These are phyloP conservation scores for Peltaster fructicola DNA, from an alignment of 2,329 filamentous ascomycete genomes.

Conservation along the genomic window DNA sequence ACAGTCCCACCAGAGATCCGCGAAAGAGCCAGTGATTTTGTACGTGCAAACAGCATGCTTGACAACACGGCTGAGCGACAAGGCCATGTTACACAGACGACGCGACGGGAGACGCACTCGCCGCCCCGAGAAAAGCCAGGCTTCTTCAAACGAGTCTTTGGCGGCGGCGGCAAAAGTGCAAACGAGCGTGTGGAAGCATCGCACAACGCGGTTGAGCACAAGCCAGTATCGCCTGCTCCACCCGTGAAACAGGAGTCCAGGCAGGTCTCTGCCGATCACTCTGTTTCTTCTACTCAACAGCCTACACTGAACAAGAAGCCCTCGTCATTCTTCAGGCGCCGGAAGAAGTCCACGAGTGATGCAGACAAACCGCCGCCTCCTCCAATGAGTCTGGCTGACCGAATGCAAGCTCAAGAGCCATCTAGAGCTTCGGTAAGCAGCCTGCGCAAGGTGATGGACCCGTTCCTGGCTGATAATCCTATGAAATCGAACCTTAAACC, in stretches of 20 bases:
- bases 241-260: too few relatives aligned
- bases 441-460: slow-evolving; percentile 71
- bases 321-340: slow-evolving; percentile 81
- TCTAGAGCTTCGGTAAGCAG: slow-evolving; percentile 49
- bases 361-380: slow-evolving; percentile 42
- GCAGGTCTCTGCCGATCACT: too few relatives aligned
- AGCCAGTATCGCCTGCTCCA: too few relatives aligned
- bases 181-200: too few relatives aligned
- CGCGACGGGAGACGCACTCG: slow-evolving; percentile 7
- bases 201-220: too few relatives aligned
- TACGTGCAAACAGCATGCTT: slow-evolving; percentile 27
- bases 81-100: slow-evolving; percentile 18
- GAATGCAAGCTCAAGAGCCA: slow-evolving; percentile 20
- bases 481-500: too few relatives aligned
- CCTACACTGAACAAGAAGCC: slow-evolving; percentile 76
- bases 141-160: slow-evolving; percentile 89
- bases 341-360: slow-evolving; percentile 78
- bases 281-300: too few relatives aligned
- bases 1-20: slow-evolving; percentile 24
- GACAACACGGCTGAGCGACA: slow-evolving; percentile 5
- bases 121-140: slow-evolving; percentile 45
- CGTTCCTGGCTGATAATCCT: slow-evolving; percentile 44
- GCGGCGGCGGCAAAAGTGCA: slow-evolving; percentile 23
- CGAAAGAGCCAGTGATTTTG: slow-evolving; percentile 30
- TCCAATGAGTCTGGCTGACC: slow-evolving; percentile 22